Conservation (phyloP, 768 basidiomycete species). For the Mycena leptocephala region DNA sequence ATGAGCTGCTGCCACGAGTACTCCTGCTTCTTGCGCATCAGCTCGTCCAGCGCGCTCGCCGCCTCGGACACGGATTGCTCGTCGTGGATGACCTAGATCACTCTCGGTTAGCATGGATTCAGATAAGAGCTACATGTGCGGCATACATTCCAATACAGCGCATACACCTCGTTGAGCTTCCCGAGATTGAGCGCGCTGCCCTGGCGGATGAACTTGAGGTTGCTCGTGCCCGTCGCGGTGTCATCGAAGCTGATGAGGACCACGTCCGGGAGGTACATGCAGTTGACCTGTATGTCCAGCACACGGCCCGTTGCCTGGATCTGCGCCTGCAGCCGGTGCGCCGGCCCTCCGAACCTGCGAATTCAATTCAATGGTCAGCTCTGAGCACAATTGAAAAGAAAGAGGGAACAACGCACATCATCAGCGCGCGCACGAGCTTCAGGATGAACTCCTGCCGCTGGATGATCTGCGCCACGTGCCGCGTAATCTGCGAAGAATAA, state of each 20-base stretch:
- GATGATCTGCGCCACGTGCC: conserved; percentile 87
- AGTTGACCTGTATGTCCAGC: conserved; percentile 79
- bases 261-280: conserved; percentile 83
- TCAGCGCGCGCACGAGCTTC: conserved; percentile 88
- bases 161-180: conserved; percentile 81
- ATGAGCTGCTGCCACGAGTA: conserved; percentile 76
- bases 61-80: conserved; percentile 83
- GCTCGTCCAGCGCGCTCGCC: conserved; percentile 74
- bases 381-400: too few species aligned
- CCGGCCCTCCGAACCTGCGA: conserved; percentile 78
- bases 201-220: conserved; percentile 86
- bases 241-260: conserved; percentile 91
- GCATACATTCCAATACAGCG: conserved; percentile 82
- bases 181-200: conserved; percentile 81
- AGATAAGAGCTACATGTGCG: neutral
- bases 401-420: conserved; percentile 82
- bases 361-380: neutral
- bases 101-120: neutral
- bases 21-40: conserved; percentile 79
- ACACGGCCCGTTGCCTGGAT: conserved; percentile 86
- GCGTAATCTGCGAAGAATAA: conserved; percentile 71
- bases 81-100: conserved; percentile 86
- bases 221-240: conserved; percentile 82
- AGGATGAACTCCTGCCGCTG: conserved; percentile 89
- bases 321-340: conserved; percentile 88